Evolutionary conservation across 805 yeast genomes (phyloP), one percentile per base, ranked within the genome.

Genomic region (Isabelozyma gotoi): DNA sequence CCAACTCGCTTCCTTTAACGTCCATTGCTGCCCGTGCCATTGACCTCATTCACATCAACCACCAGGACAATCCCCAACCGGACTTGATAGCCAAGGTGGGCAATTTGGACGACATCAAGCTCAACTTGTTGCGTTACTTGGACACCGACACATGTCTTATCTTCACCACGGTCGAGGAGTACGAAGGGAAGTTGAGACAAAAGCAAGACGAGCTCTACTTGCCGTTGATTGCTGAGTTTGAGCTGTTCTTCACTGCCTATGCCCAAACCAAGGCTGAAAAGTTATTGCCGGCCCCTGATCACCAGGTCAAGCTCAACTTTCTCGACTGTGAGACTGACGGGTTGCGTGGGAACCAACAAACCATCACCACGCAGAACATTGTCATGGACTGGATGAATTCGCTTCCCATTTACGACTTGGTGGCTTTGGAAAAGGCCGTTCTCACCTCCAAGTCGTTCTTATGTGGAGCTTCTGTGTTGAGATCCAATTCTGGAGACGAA

Each of bases 141-240:
- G 99, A 94, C 62, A 94, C 99, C 0, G 99, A 94, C 63, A 90
- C 98, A 1, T 71, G 96, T 49, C 73, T 94, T 41, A 89, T 92
- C 7, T 85, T 91, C 57, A 83, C 97, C 1, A 96, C 97, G 10
- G 51, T 54, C 8, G 74, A 71, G 34, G 98, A 92, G 60, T 89
- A 86, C 59, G 91, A 87, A 51, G 98, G 98, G 7, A 73, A 70
- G 34, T 73, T 94, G 48, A 77, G 99, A 57, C 62, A 69, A 32
- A 88, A 80, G n/a, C 99, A 94, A 65, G 84, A 88, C 50, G 80
- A 81, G 52, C 66, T 75, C 43, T 95, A 88, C 64, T 64, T 82
- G 44, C 96, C 96, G 0, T 69, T 92, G 33, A 85, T 89, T 20
- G 62, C 65, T 36, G 80, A 82, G 38, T 82, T 83, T 60, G 92